These are phyloP conservation scores for Schizothecium vesticola DNA, from an alignment of 495 filamentous ascomycete genomes.

Conservation along the genomic window DNA sequence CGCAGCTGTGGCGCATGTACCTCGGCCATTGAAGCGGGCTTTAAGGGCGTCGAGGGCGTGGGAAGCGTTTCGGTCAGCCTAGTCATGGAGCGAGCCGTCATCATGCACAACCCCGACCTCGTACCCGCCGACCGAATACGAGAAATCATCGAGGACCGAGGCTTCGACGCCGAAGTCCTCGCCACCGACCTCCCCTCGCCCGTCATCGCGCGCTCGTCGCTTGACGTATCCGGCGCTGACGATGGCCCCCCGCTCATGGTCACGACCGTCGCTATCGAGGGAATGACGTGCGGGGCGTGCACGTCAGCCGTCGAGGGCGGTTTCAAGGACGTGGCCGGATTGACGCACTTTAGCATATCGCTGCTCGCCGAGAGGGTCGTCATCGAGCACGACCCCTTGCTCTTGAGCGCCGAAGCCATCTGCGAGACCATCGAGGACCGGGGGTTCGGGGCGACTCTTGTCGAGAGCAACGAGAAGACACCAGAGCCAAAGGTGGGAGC, in stretches of 20 bases:
- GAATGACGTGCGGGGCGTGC: slow-evolving; percentile 97
- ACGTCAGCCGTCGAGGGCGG: slow-evolving; percentile 84
- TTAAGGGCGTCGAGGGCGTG: slow-evolving; percentile 72
- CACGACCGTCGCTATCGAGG: slow-evolving; percentile 80
- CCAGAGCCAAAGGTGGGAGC: slow-evolving; percentile 30
- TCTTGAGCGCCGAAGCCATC: slow-evolving; percentile 66
- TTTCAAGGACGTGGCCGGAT: slow-evolving; percentile 68
- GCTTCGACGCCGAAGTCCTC: slow-evolving; percentile 91
- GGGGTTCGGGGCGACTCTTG: slow-evolving; percentile 82
- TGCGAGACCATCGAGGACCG: slow-evolving; percentile 80
- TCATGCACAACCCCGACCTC: slow-evolving; percentile 76
- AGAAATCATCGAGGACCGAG: slow-evolving; percentile 87
- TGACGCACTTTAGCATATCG: slow-evolving; percentile 88
- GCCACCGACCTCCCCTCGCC: slow-evolving; percentile 65
- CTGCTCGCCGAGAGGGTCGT: slow-evolving; percentile 88
- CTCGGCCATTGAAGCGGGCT: slow-evolving; percentile 76
- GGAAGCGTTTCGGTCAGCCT: slow-evolving; percentile 83
- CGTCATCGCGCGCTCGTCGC: slow-evolving; percentile 24
- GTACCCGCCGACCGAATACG: slow-evolving; percentile 67
- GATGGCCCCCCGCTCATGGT: slow-evolving; percentile 42
- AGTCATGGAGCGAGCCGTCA: slow-evolving; percentile 85
- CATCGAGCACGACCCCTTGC: slow-evolving; percentile 68
- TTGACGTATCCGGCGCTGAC: slow-evolving; percentile 28
- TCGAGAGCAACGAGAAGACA: slow-evolving; percentile 45
- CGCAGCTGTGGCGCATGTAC: slow-evolving; percentile 73